Evolutionary conservation across 495 filamentous ascomycete species (phyloP).

Genomic region (Penicillium malachiteum): DNA sequence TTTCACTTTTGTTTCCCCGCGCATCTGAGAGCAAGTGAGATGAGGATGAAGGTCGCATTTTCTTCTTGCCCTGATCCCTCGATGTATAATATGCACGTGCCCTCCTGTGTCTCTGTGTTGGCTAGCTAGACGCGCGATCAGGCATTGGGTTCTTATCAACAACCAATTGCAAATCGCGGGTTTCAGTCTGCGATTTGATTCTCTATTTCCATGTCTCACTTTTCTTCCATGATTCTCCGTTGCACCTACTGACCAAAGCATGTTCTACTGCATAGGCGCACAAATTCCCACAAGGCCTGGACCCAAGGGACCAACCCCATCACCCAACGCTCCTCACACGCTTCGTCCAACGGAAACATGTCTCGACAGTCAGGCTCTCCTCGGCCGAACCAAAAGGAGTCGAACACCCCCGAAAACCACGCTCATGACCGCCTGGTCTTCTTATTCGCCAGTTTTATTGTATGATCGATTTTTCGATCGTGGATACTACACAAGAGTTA

Average conservation of each 20-base stretch:
- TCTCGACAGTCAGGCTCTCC: conserved; percentile 41
- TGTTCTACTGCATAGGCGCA: conserved; percentile 40
- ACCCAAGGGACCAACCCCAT: conserved; percentile 63
- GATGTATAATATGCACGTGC: conserved; percentile 17
- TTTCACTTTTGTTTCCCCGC: neutral
- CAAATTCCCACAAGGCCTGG: conserved; percentile 62
- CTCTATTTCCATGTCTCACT: neutral
- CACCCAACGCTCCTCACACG: conserved; percentile 55
- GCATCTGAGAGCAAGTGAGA: neutral
- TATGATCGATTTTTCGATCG: conserved; percentile 39
- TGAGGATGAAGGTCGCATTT: neutral
- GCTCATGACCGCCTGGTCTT: conserved; percentile 65
- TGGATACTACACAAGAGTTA: neutral
- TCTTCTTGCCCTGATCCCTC: conserved; percentile 3
- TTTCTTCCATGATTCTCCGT: conserved; percentile 11
- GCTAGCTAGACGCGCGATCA: conserved; percentile 11
- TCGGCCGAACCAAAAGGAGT: conserved; percentile 46
- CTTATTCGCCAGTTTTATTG: conserved; percentile 61
- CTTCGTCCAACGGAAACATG: conserved; percentile 55
- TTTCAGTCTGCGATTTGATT: conserved; percentile 3
- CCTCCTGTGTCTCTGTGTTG: conserved; percentile 2
- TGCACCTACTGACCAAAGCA: conserved; percentile 17
- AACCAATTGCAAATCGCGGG: conserved; percentile 22
- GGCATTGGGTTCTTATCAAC: conserved; percentile 15
- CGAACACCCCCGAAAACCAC: conserved; percentile 59